Percentiles rank a stretch among this genome's conserved stretches.
Evolutionary conservation across 352 stramenopile species (phyloP).

Genomic region (Peronospora farinosa): DNA sequence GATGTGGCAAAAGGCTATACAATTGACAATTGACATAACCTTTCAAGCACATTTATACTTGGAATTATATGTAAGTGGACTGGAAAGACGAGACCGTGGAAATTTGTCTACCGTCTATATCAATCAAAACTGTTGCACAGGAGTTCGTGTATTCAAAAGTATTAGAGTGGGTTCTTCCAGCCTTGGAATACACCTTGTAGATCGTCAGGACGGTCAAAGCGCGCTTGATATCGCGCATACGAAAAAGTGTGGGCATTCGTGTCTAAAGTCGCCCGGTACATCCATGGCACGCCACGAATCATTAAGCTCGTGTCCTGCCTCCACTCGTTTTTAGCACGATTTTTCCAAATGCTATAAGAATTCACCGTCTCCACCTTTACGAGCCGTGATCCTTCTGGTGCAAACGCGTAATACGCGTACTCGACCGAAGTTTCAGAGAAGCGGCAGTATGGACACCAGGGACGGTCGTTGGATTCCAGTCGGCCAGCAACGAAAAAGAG

Average conservation of each 20-base stretch:
- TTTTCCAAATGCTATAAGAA: constrained; percentile 69
- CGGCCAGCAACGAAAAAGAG: constrained; percentile 62
- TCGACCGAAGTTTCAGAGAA: constrained; percentile 58
- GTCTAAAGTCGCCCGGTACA: constrained; percentile 44
- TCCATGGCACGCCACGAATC: constrained; percentile 53
- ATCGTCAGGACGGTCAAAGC: constrained; percentile 19
- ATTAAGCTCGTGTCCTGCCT: constrained; percentile 44
- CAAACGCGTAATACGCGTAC: constrained; percentile 69
- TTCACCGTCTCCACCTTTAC: constrained; percentile 45
- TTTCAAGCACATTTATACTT: background rate
- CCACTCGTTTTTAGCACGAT: constrained; percentile 51
- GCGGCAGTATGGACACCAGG: constrained; percentile 76
- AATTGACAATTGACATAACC: background rate
- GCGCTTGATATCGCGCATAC: constrained; percentile 17
- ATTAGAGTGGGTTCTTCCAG: constrained; percentile 24
- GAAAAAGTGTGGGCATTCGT: constrained; percentile 13
- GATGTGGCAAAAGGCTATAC: no score
- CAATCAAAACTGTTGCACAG: background rate
- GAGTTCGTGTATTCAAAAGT: background rate
- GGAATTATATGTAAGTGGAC: background rate
- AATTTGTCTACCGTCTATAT: no score
- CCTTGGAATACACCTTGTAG: constrained; percentile 28
- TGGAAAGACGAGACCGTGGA: background rate
- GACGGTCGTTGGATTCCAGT: constrained; percentile 52
- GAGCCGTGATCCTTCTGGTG: constrained; percentile 45